Evolutionary conservation across 306 rosid genomes (phyloP).

Genomic region (Cicer chorassanicum): DNA sequence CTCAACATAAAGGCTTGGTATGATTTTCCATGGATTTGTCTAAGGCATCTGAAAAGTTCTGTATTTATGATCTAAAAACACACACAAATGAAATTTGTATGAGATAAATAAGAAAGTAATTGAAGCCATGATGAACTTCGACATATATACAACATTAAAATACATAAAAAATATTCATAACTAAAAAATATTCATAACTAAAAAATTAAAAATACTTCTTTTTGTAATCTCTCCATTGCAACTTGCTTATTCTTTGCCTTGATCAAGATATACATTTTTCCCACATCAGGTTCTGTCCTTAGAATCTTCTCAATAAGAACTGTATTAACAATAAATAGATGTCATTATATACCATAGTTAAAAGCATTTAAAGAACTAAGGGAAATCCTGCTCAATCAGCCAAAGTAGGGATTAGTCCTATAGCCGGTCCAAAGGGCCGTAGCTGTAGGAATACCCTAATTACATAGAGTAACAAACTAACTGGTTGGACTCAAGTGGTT

Average conservation of each 20-base stretch:
- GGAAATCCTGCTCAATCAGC: too few relatives aligned
- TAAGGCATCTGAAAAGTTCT: slow-evolving; percentile 83
- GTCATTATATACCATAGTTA: slow-evolving; percentile 17
- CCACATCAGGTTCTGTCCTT: slow-evolving; percentile 88
- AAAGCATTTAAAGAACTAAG: not conserved
- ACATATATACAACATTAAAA: slow-evolving; percentile 14
- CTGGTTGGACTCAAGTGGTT: too few relatives aligned
- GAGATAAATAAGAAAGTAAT: not conserved
- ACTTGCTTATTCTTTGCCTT: slow-evolving; percentile 85
- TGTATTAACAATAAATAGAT: slow-evolving; percentile 43
- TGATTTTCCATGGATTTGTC: slow-evolving; percentile 78
- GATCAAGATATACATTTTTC: slow-evolving; percentile 82
- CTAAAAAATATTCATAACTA: not conserved
- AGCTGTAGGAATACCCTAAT: too few relatives aligned
- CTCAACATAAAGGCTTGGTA: slow-evolving; percentile 81
- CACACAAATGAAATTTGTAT: slow-evolving; percentile 15
- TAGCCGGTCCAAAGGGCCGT: too few relatives aligned
- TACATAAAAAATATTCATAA: not conserved
- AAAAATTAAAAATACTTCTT: slow-evolving; percentile 63
- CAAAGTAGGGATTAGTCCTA: too few relatives aligned
- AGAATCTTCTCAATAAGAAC: slow-evolving; percentile 94
- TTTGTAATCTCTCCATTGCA: slow-evolving; percentile 77
- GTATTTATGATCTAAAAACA: slow-evolving; percentile 73
- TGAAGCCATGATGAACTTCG: slow-evolving; percentile 18
- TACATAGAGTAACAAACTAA: too few relatives aligned